Conservation (phyloP, 148 eudicot species). For the Bassia scoparia region DNA sequence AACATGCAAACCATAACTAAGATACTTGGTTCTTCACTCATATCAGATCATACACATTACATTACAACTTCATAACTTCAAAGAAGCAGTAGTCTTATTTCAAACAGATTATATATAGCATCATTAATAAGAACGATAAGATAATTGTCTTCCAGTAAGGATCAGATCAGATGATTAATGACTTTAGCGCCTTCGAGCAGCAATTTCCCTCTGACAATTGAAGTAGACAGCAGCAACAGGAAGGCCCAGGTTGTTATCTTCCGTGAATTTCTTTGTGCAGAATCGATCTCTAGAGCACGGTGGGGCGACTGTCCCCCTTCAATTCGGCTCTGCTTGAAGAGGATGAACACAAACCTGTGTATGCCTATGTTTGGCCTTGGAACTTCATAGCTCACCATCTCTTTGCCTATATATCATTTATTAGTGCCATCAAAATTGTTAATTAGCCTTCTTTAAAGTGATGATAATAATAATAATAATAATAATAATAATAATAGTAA, state of each 20-base stretch:
- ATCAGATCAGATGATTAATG: background rate
- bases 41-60: background rate
- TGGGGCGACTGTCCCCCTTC: constrained; percentile 39
- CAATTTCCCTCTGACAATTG: constrained; percentile 82
- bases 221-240: constrained; percentile 85
- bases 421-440: background rate
- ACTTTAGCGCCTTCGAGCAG: constrained; percentile 58
- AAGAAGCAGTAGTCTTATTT: background rate
- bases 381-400: constrained; percentile 68
- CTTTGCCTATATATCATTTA: constrained; percentile 48
- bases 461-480: too few relatives aligned
- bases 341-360: constrained; percentile 79
- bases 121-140: constrained; percentile 6
- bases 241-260: constrained; percentile 51
- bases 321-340: constrained; percentile 68
- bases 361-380: constrained; percentile 92
- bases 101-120: background rate
- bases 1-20: too few relatives aligned
- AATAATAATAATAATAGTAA: too few relatives aligned
- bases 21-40: too few relatives aligned
- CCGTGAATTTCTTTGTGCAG: constrained; percentile 54
- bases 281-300: constrained; percentile 58
- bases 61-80: background rate
- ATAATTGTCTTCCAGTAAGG: background rate
- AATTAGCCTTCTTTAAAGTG: background rate